Evolutionary conservation across 2,329 filamentous ascomycete species (phyloP), one percentile per base, ranked within the genome.

Genomic region (Epichloe gansuensis): DNA sequence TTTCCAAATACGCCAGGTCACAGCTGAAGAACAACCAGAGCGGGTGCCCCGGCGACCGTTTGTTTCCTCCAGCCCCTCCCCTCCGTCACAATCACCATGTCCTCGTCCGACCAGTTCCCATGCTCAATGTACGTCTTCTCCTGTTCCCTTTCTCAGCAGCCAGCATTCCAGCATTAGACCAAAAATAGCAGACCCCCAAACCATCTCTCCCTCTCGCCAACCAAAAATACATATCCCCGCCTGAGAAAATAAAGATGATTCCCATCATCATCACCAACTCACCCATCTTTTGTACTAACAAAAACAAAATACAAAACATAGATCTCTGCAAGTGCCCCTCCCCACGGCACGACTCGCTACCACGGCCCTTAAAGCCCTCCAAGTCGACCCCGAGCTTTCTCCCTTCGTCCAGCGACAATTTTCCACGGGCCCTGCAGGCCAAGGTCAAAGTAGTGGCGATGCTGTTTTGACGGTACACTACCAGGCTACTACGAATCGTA

Each of bases 321-420:
- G 87, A 61, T 81, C 77, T 54, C 78, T 95, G 56, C 75, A 82
- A 60, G 76, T 93, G 54, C 91, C 93, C 44, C 85, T 97, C 64
- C 90, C 90, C 21, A 87, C 83, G 41, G 67, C 82, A 38, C 84
- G 87, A 56, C 81, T 96, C 46, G 89, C 91, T 50, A 76, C 75
- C 46, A 81, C 85, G 47, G 89, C 91, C 43, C 76, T 87, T 38
- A 78, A 79, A 59, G 80, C 89, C 40, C 77, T 97, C 43, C 75
- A 83, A 53, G 90, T 97, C 59, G 93, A 98, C 69, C 78, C 83
- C 55, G 93, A 98, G 66, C 78, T 97, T 48, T 97, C 91, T 1
- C 80, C 86, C 13, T 78, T 93, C 11, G 91, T 97, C 51, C 78
- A 75, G 45, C 82, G 91, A 53, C 73, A 76, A 2, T 84, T 96